Evolutionary conservation across 495 filamentous ascomycete genomes (phyloP).

Genomic region (Staphylotrichum tortipilum): DNA sequence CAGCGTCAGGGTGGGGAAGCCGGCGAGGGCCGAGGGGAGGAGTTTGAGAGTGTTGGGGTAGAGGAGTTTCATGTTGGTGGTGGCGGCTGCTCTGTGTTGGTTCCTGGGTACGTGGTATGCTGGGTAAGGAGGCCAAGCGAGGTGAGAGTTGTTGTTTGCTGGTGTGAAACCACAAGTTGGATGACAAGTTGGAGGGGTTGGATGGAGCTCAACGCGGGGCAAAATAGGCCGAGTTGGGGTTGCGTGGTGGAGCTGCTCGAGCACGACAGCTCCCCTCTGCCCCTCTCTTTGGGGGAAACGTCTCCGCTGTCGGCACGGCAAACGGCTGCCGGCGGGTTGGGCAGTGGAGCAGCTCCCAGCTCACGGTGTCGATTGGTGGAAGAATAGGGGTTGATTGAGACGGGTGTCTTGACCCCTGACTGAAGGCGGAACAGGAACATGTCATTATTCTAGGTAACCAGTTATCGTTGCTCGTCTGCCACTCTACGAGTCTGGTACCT

Average conservation of each 20-base stretch:
- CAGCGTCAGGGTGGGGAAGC: slow-evolving; percentile 41
- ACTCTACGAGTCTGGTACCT: too few relatives aligned
- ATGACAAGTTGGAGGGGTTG: slow-evolving; percentile 1
- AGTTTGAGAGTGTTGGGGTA: slow-evolving; percentile 51
- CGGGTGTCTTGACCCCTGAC: too few relatives aligned
- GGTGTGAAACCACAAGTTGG: too few relatives aligned
- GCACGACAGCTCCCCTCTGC: background rate
- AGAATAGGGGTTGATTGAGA: too few relatives aligned
- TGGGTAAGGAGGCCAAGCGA: too few relatives aligned
- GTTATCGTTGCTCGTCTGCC: too few relatives aligned
- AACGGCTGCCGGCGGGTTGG: background rate
- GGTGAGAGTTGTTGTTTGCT: too few relatives aligned
- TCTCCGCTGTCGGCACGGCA: background rate
- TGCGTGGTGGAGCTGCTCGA: background rate
- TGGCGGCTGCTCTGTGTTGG: background rate
- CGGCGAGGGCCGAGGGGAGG: slow-evolving; percentile 40
- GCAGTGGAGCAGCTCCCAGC: background rate
- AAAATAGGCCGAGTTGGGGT: background rate
- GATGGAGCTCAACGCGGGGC: background rate
- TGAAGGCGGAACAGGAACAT: too few relatives aligned
- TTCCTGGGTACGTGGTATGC: too few relatives aligned
- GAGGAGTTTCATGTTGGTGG: slow-evolving; percentile 48
- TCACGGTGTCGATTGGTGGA: slow-evolving; percentile 4
- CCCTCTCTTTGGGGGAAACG: too few relatives aligned
- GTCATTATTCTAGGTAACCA: too few relatives aligned